Evolutionary conservation across 371 early-diverging fungal genomes (phyloP), one percentile per base, ranked within the genome.

Genomic region (Synchytrium microbalum): DNA sequence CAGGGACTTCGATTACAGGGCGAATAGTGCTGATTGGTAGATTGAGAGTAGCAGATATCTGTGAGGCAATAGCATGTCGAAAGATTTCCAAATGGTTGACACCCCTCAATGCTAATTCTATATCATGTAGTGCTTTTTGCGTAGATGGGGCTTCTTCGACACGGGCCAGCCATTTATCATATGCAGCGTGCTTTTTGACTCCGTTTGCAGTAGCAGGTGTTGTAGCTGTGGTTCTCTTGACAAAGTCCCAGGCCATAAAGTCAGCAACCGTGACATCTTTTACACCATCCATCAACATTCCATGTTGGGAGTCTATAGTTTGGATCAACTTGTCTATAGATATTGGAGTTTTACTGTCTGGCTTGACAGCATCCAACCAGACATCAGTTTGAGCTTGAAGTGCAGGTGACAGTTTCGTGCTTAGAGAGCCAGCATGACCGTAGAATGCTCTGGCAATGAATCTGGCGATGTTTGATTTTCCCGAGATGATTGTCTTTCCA

Each of bases 161-260:
- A n/a, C 72, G 59, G 25, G 30, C 31, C 23, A 57, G 53, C 69
- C 2, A 70, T 71, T 27, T 64, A 25, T 38, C 66, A 54, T 28
- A 73, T 72, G 62, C 16, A 70, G 28, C 23, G 38, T 38, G n/a
- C 31, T 32, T 19, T 64, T 58, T 70, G 70, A 69, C 25, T 55
- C 56, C 24, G 24, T 53, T 61, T 3, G n/a, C 46, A 61, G 68
- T 14, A 69, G 62, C 0, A 8, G 38, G 5, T 55, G 10, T 25
- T 16, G 67, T 32, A 10, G 3, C 57, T 52, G 16, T 19, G 19
- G 58, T 2, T 2, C 58, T 25, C 54, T 2, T 32, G 25, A 65
- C 64, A 2, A 70, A 52, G 53, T 74, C 74, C 77, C 77, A 77
- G 10, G 64, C 71, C 24, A 71, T 32, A 16, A 77, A 59, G 52